Evolutionary conservation across 2,329 filamentous ascomycete species (phyloP), one percentile per base, ranked within the genome.

Genomic region (Neopestalotiopsis sp.): DNA sequence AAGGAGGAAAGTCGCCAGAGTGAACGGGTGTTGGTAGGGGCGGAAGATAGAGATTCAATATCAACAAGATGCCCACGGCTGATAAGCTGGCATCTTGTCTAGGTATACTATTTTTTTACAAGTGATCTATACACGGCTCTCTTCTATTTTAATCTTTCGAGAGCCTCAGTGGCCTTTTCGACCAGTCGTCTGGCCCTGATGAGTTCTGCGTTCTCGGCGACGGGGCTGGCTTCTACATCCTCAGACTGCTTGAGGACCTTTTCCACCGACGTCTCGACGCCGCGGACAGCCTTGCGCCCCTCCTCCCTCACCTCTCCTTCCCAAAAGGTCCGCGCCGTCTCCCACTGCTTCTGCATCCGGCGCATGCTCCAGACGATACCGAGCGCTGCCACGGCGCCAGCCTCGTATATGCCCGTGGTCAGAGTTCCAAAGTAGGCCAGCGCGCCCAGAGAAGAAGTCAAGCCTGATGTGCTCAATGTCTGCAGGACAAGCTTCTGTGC

Each of bases 401-500:
- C 88, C 75, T 91, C 89, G 75, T 90, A 91, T 0, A 88, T 69
- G 3, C 83, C 82, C 0, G 85, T 83, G 1, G 87, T 85, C 24
- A 86, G 80, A 0, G 84, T 85, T 1, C 87, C 89, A 7, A 89
- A 73, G 74, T 91, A 91, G 1, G 88, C 81, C 10, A 91, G 81
- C 0, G 80, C 86, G 0, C 86, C 87, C 0, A 91, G 81, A 0
- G 85, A 84, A 0, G 82, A 82, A 0, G 88, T 87, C 3, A 92
- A 81, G 4, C 89, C 89, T 0, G 93, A 92, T 0, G 93, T 94
- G 66, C 90, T 91, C 0, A 94, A 81, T 0, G 93, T 92, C 75
- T 94, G 90, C 4, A 97, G 78, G 4, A 97, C 90, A 1, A 95
- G 87, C 68, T 86, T 89, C 79, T 95, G 92, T 1, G 92, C 91